Base-by-base conservation (phyloP, 2,329 filamentous ascomycete genomes). In the Leptosphaerulina australis region DNA sequence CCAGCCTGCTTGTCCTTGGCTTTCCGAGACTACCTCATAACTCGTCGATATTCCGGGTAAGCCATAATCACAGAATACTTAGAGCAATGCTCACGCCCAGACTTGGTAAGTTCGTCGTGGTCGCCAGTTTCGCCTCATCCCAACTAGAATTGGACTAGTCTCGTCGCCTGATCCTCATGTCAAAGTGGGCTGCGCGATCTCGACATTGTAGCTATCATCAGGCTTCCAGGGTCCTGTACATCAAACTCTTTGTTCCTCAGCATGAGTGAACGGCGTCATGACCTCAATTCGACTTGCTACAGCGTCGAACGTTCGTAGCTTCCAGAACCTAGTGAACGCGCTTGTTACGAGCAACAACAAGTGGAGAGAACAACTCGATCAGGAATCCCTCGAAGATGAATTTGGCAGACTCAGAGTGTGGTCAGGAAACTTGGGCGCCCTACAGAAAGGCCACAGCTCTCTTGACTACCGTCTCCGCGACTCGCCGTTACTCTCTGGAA, bases 391-490 rank as follows among this genome's bases (percentile, higher is more conserved):
- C 11, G 62, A 69, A 26, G 71, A 73, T 44, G 71, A 73, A 38
- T 59, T 70, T 30, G 69, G 70, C n/a, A 64, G 69, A 36, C 69
- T 72, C 29, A 59, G 69, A 28, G 69, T 72, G 0, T 73, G 69
- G 70, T 62, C 61, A 10, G 61, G 71, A 5, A 73, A 73, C 43
- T 48, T 72, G 3, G 70, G 69, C 3, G 70, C 68, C 15, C 44
- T 72, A 17, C 68, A 71, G 21, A 72, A 71, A 55, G 70, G 71
- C 4, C 71, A 72, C 38, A 68, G 66, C 35, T 69, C 64, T 15
- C 49, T 72, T 4, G 71, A 73, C 41, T 73, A 73, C 44, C 67
- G 71, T 12, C 55, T 73, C 8, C 70, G 70, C 22, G 71, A 71
- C 33, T 68, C 68, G 7, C 69, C 70, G 4, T 53, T 71, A 3